phyloP scores from a whole-genome alignment of 2,329 filamentous ascomycete species.

The Colletotrichum brevisporum region DNA sequence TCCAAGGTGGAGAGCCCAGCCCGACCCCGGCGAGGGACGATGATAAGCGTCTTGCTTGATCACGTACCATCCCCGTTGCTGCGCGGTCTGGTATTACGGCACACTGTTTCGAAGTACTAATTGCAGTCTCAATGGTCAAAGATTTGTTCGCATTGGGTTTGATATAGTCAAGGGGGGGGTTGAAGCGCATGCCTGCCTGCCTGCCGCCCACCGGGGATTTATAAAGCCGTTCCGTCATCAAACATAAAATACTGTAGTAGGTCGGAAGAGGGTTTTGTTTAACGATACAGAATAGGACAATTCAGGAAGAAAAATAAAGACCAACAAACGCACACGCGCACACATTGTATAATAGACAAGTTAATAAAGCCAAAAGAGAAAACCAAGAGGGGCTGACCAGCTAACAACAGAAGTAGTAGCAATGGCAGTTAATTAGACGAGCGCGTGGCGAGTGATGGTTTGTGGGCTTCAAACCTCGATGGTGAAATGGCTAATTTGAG shows the following conservation, averaged over 20 bases:
- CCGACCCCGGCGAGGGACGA: no score
- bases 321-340: background rate
- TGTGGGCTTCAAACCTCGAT: constrained; percentile 69
- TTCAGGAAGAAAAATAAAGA: background rate
- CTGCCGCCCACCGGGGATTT: constrained; percentile 30
- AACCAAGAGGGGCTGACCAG: background rate
- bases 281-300: constrained; percentile 28
- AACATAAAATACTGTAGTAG: constrained; percentile 38
- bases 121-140: background rate
- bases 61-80: no score
- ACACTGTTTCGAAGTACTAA: no score
- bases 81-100: no score
- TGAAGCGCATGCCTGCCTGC: constrained; percentile 15
- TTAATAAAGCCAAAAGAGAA: constrained; percentile 9
- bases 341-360: constrained; percentile 9
- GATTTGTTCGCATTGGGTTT: background rate
- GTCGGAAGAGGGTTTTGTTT: constrained; percentile 12
- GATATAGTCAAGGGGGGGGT: constrained; percentile 15
- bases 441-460: background rate
- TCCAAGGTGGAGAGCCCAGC: no score
- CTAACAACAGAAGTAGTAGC: constrained; percentile 1
- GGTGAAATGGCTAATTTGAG: constrained; percentile 80
- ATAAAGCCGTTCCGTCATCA: constrained; percentile 41
- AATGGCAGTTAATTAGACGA: constrained; percentile 24
- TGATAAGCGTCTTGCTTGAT: no score